A percentile compares a stretch with the other conserved stretches of the same genome.
phyloP scores from a whole-genome alignment of 2,329 filamentous ascomycete genomes.

The Tolypocladium tundrense region DNA sequence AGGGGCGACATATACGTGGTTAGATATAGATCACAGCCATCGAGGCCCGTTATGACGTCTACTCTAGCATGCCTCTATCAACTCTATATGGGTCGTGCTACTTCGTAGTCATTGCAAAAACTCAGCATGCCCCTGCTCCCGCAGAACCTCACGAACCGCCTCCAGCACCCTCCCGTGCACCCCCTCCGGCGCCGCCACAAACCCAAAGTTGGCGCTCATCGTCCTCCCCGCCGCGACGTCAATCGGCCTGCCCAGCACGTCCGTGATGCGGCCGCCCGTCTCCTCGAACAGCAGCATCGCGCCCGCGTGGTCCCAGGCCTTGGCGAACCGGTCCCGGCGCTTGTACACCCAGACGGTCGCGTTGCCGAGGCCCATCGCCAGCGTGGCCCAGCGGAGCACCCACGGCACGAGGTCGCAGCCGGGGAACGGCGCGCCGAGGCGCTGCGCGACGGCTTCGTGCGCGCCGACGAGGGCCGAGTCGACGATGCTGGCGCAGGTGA shows the following conservation, averaged over 20 bases:
- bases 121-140: constrained; percentile 17
- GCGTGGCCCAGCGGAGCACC: constrained; percentile 44
- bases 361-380: constrained; percentile 43
- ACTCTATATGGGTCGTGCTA: not conserved
- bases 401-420: constrained; percentile 45
- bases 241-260: constrained; percentile 41
- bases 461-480: constrained; percentile 38
- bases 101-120: constrained; percentile 6
- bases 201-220: constrained; percentile 42
- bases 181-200: constrained; percentile 39
- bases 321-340: constrained; percentile 33
- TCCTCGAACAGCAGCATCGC: constrained; percentile 50
- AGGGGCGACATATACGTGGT: not conserved
- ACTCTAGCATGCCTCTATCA: not conserved
- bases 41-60: not conserved
- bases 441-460: constrained; percentile 32
- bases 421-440: constrained; percentile 31
- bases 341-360: constrained; percentile 48
- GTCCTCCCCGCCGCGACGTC: constrained; percentile 37
- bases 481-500: constrained; percentile 35
- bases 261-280: constrained; percentile 43
- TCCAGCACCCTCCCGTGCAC: constrained; percentile 38
- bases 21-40: not conserved
- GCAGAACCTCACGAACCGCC: constrained; percentile 70
- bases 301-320: constrained; percentile 51